phyloP scores from a whole-genome alignment of 495 filamentous ascomycete genomes.

The Haplographium delicatum region DNA sequence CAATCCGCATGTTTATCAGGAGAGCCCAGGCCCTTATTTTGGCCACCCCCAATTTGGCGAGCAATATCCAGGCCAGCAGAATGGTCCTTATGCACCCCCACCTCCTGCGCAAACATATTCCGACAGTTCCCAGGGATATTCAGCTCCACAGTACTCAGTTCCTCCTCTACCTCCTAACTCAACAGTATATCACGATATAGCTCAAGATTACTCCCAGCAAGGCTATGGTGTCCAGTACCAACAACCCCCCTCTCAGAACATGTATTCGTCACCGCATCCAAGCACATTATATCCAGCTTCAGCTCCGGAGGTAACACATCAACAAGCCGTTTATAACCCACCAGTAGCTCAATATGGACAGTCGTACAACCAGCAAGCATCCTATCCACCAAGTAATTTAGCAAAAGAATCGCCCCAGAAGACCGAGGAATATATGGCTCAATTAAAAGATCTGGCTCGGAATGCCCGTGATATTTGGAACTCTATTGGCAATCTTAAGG shows the following conservation, averaged over 20 bases:
- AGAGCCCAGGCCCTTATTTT: slow-evolving; percentile 36
- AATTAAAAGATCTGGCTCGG: slow-evolving; percentile 54
- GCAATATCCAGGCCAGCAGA: slow-evolving; percentile 29
- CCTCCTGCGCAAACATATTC: slow-evolving; percentile 24
- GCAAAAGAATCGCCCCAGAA: slow-evolving; percentile 15
- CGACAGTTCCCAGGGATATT: slow-evolving; percentile 19
- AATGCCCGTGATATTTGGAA: slow-evolving; percentile 60
- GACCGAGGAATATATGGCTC: slow-evolving; percentile 39
- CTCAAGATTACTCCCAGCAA: slow-evolving; percentile 27
- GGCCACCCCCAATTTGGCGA: slow-evolving; percentile 32
- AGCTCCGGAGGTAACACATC: slow-evolving; percentile 20
- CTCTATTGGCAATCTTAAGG: slow-evolving; percentile 51
- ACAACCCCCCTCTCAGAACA: slow-evolving; percentile 12
- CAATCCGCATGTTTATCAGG: slow-evolving; percentile 30
- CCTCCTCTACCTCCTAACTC: slow-evolving; percentile 8
- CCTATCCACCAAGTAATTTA: slow-evolving; percentile 17
- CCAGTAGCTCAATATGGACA: slow-evolving; percentile 18
- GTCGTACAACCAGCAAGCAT: slow-evolving; percentile 25
- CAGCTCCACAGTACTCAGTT: slow-evolving; percentile 16
- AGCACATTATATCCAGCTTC: slow-evolving; percentile 22
- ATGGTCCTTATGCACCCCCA: slow-evolving; percentile 33
- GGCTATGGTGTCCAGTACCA: slow-evolving; percentile 30
- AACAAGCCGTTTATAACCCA: slow-evolving; percentile 21
- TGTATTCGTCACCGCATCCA: slow-evolving; percentile 25
- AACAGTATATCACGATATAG: slow-evolving; percentile 15